Conservation (phyloP, 768 basidiomycete species). For the Dacryopinax primogenitus region DNA sequence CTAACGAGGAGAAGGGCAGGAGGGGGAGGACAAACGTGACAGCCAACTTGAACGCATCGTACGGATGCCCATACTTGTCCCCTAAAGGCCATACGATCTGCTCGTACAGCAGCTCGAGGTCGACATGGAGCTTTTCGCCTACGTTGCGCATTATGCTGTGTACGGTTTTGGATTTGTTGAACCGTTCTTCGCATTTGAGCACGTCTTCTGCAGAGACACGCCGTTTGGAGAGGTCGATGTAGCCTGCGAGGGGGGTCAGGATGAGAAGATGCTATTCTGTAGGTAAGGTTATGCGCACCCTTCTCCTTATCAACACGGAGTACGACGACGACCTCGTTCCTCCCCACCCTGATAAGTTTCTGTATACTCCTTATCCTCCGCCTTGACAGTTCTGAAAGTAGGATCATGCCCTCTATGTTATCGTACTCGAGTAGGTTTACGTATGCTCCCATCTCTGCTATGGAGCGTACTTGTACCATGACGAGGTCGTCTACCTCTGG, state of each 20-base stretch:
- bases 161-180: conserved; percentile 95
- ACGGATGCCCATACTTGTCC: conserved; percentile 83
- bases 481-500: conserved; percentile 96
- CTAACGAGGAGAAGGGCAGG: conserved; percentile 26
- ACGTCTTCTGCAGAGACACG: conserved; percentile 97
- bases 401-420: conserved; percentile 98
- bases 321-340: conserved; percentile 97
- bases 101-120: conserved; percentile 76
- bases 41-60: conserved; percentile 96
- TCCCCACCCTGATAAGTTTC: conserved; percentile 91
- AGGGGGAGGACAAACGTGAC: conserved; percentile 51
- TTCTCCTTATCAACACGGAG: conserved; percentile 98
- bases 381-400: conserved; percentile 93
- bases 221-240: conserved; percentile 97
- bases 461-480: conserved; percentile 99
- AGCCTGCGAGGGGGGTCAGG: conserved; percentile 40
- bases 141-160: conserved; percentile 87
- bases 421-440: conserved; percentile 98
- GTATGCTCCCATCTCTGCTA: conserved; percentile 99
- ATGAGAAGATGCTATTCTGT: not conserved
- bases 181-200: conserved; percentile 95
- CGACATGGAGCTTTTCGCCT: conserved; percentile 53
- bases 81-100: conserved; percentile 87
- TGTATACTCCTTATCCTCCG: conserved; percentile 94
- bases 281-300: conserved; percentile 38